Conservation (phyloP, 352 stramenopile species). For the Phytophthora pluvialis region DNA sequence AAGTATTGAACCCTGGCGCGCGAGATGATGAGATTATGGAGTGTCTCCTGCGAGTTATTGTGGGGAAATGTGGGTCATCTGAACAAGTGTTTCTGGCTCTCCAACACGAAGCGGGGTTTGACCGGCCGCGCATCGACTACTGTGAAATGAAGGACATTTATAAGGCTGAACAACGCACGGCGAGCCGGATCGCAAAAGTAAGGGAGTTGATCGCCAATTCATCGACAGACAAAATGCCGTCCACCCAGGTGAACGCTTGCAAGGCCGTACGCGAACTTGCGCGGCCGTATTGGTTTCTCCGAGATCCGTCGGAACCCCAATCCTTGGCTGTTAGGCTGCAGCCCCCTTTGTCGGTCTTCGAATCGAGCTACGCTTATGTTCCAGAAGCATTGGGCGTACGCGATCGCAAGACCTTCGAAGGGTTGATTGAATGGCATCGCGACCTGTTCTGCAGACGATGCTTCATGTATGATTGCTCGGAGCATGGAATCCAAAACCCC, state of each 20-base stretch:
- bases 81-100: constrained; percentile 61
- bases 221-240: neutral
- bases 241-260: neutral
- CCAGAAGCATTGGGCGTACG: constrained; percentile 47
- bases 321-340: constrained; percentile 41
- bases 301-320: constrained; percentile 13
- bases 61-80: constrained; percentile 48
- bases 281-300: constrained; percentile 45
- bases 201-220: constrained; percentile 28
- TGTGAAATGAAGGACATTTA: constrained; percentile 51
- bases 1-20: constrained; percentile 38
- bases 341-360: constrained; percentile 56
- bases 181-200: constrained; percentile 35
- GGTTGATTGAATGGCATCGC: constrained; percentile 79
- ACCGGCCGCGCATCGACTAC: constrained; percentile 53
- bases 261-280: constrained; percentile 24
- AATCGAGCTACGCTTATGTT: constrained; percentile 55
- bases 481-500: constrained; percentile 86
- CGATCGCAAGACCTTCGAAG: constrained; percentile 48
- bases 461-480: constrained; percentile 91
- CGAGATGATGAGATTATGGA: constrained; percentile 69
- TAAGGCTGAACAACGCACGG: constrained; percentile 20
- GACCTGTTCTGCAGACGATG: constrained; percentile 91
- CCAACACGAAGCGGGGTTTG: constrained; percentile 37
- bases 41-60: constrained; percentile 61